Evolutionary conservation across 371 early-diverging fungal genomes (phyloP), one percentile per base, ranked within the genome.

Genomic region (Zychaea mexicana): DNA sequence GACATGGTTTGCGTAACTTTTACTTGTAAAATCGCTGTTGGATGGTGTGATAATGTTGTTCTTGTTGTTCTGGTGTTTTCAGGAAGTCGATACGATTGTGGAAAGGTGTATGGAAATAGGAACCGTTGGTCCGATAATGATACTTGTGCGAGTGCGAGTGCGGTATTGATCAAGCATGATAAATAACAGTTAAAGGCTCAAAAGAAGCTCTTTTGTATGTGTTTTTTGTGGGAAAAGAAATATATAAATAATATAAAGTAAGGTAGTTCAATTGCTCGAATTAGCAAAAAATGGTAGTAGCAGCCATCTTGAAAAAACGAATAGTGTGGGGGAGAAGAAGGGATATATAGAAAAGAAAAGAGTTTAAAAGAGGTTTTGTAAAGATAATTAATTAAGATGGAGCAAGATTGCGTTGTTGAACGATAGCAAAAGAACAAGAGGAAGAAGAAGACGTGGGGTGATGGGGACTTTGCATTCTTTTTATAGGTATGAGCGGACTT

Each of bases 111-210:
- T 4, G 49, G 26, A 42, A 42, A 42, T 42, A 42, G 42, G 49
- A 49, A 49, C 49, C 49, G 49, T 49, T 49, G 49, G n/a, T 49
- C 49, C 49, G 49, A 24, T 49, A 24, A 13, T 49, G n/a, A 13
- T 45, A 33, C 8, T 33, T 33, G 33, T 42, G 15, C 42, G 13
- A 22, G 49, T 49, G n/a, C 24, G 49, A 24, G n/a, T 19, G 24
- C n/a, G 49, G 49, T 49, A 49, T 49, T 49, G 49, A 49, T 49
- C 49, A 49, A 49, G 24, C 49, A 49, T 49, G 26, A 8, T 24
- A 24, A 24, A 49, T 22, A 49, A 49, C 4, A 22, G 6, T 9
- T 24, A 49, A 49, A 49, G 49, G 49, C 49, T 49, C 26, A 49
- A 24, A 19, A 24, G 26, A 49, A 22, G 24, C 49, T 49, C 49